Base-by-base conservation (phyloP, 75 land plant species). In the Picea glauca region DNA sequence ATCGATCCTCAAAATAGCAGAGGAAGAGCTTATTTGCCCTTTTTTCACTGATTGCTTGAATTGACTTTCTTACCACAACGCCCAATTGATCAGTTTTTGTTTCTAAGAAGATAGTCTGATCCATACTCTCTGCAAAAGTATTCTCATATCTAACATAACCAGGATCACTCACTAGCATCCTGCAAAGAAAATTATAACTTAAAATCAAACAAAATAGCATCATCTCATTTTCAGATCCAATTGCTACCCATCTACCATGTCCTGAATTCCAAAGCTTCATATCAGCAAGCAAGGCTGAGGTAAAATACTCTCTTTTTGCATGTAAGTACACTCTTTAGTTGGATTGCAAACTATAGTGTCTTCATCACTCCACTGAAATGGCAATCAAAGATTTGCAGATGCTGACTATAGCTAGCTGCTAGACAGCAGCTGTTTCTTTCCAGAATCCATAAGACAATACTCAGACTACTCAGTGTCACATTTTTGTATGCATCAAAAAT, bases 161-260 rank as follows among this genome's bases (percentile, higher is more conserved):
- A 68, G 72, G 72, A 40, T 68, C 72, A 68, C 23, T 68, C 12
- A 32, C 40, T 40, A 68, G 40, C 72, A 68, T 68, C 72, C 72
- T 68, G 72, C 72, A 68, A 38, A 17, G n/a, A 68, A 68, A 68
- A 50, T 9, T 50, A 50, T 50, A 50, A 50, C 54, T 50, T 4
- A 50, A 50, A 50, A 50, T 50, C 54, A 50, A 50, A 35, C 13
- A 30, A 5, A 66, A 66, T 66, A 31, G 11, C 18, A 32, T 66
- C 70, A 31, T 17, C 18, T 21, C 32, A 12, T 63, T 63, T 63
- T 7, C 13, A 13, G 13, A 13, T 8, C 13, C 26, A 63, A 12
- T 23, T 12, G 13, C 31, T 11, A 63, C 15, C 38, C 33, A 65
- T 32, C 68, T 5, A 65, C 18, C 38, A 30, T 13, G 12, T 64